Conservation (phyloP, 2,329 filamentous ascomycete species). For the Fusarium praegraminearum region DNA sequence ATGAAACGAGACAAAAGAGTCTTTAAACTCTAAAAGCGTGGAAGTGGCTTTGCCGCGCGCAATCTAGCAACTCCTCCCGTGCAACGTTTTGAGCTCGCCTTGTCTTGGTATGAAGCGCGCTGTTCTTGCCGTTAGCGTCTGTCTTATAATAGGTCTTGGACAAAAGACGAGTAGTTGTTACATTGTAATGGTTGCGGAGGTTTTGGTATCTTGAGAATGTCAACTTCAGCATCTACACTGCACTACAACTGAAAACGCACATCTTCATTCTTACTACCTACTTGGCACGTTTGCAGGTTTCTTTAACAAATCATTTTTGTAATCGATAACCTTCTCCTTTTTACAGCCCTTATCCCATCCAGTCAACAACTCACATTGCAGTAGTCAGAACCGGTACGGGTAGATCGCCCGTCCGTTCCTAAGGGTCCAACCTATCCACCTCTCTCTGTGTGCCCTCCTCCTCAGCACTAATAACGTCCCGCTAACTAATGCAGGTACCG, state of each 20-base stretch:
- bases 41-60: constrained; percentile 28
- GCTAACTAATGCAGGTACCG: constrained; percentile 41
- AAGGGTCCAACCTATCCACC: constrained; percentile 12
- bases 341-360: background rate
- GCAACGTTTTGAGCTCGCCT: constrained; percentile 35
- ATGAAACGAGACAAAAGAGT: constrained; percentile 21
- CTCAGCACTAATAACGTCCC: constrained; percentile 13
- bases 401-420: constrained; percentile 12
- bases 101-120: constrained; percentile 23
- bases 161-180: constrained; percentile 4
- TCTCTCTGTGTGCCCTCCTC: constrained; percentile 8
- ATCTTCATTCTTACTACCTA: background rate
- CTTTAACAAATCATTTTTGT: background rate
- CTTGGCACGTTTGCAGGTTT: background rate
- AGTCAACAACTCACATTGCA: background rate
- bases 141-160: constrained; percentile 6
- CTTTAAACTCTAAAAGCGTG: constrained; percentile 20
- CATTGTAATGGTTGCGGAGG: background rate
- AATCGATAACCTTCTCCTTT: background rate
- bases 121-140: constrained; percentile 15
- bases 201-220: background rate
- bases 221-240: background rate
- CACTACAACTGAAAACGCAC: background rate
- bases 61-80: constrained; percentile 8
- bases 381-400: constrained; percentile 5